Percentiles rank a stretch among this genome's conserved stretches.
Evolutionary conservation across 345 rosid genomes (phyloP).

Genomic region (Ailanthus altissimus): DNA sequence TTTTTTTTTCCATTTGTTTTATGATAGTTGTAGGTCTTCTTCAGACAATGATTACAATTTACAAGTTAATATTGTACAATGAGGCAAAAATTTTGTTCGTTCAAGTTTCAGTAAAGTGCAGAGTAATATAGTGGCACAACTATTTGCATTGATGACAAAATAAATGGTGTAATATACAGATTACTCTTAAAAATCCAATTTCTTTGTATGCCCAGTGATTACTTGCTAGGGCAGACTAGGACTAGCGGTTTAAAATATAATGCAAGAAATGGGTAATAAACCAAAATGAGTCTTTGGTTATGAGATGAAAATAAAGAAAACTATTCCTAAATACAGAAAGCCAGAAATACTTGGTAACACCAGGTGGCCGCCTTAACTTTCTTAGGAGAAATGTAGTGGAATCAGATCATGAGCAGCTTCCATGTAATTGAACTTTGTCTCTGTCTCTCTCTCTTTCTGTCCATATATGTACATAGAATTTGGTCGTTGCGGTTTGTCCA

Average conservation of each 20-base stretch:
- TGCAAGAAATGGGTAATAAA: no score
- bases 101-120: background rate
- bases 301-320: no score
- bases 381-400: no score
- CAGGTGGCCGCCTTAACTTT: no score
- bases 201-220: background rate
- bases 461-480: no score
- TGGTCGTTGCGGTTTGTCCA: no score
- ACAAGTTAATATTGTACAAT: background rate
- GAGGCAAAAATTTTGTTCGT: conserved; percentile 18
- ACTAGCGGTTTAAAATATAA: no score
- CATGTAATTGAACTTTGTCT: background rate
- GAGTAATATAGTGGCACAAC: background rate
- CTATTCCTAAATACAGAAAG: no score
- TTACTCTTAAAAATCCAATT: background rate
- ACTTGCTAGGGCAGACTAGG: no score
- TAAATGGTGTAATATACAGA: background rate
- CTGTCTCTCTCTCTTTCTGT: background rate
- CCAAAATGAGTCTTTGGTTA: no score
- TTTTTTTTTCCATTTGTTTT: background rate
- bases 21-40: background rate
- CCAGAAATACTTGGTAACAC: no score
- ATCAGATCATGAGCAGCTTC: no score
- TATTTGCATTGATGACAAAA: background rate
- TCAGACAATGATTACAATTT: background rate